A percentile compares a stretch with the other conserved stretches of the same genome.
phyloP scores from a whole-genome alignment of 169 alveolate species.

The Eimeria necatrix region DNA sequence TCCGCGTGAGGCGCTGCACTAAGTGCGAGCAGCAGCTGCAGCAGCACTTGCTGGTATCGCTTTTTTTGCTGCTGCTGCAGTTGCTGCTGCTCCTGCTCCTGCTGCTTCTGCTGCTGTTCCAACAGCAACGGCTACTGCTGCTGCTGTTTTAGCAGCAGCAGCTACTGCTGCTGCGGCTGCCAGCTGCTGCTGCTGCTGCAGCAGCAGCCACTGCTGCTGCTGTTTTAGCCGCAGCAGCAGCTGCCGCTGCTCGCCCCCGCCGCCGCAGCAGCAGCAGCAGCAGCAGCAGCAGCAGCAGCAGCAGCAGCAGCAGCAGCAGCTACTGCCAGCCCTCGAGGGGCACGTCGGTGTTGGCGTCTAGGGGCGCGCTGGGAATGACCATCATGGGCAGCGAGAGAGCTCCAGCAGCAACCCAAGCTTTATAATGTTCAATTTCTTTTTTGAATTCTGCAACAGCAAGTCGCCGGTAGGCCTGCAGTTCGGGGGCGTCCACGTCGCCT shows the following conservation, averaged over 20 bases:
- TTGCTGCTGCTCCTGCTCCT: background rate
- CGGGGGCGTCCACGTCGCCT: slow-evolving; percentile 62
- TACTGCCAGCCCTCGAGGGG: slow-evolving; percentile 82
- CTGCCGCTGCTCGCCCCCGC: background rate
- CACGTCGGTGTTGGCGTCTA: slow-evolving; percentile 82
- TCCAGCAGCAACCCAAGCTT: slow-evolving; percentile 79
- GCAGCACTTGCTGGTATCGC: background rate
- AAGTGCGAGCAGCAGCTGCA: background rate
- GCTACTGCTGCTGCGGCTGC: background rate
- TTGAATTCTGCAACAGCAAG: slow-evolving; percentile 65
- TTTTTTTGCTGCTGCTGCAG: background rate
- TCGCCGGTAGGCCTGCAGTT: slow-evolving; percentile 53
- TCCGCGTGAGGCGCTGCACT: too few species aligned
- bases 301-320: slow-evolving; percentile 28
- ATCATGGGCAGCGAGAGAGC: slow-evolving; percentile 79
- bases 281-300: background rate
- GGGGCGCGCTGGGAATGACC: slow-evolving; percentile 83
- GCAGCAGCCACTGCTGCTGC: background rate
- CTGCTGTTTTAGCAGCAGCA: slow-evolving; percentile 23
- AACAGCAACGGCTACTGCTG: background rate
- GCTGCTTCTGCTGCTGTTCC: slow-evolving; percentile 8
- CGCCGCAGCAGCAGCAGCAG: background rate
- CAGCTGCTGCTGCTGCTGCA: slow-evolving; percentile 8
- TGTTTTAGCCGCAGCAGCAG: background rate
- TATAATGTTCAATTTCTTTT: slow-evolving; percentile 67